Evolutionary conservation across 495 filamentous ascomycete genomes (phyloP), one percentile per base, ranked within the genome.

Genomic region (Endocarpon pusillum): DNA sequence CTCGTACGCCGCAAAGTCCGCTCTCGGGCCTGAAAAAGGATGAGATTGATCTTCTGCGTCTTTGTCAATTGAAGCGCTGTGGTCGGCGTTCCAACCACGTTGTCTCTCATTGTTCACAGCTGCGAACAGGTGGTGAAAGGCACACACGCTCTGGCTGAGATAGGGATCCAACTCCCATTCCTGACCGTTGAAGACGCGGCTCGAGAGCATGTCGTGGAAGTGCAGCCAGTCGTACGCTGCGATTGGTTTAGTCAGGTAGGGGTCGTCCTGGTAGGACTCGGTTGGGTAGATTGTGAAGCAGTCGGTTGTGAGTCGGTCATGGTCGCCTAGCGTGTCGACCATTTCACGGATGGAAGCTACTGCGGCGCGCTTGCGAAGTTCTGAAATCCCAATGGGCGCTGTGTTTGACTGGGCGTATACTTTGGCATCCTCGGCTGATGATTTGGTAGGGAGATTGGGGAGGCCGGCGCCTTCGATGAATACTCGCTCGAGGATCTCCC

Each of bases 121-220:
- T 10, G 87, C 80, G 49, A 97, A 97, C 5, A 97, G 67, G 49
- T 84, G 67, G 47, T 97, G 91, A 53, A 93, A 94, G 3, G 81
- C 89, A 1, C 94, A 67, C 18, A 83, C 65, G 1, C 87, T 74
- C 43, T 84, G 77, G 44, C 73, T 77, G 37, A 94, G 69, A 52
- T 97, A 97, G 0, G 80, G 72, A 11, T 61, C 62, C 19, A 94
- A 58, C 49, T 96, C 87, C 75, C 85, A 94, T 27, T 89, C 85
- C 51, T 94, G 84, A 31, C 62, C 67, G 6, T 66, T 54, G 46
- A 74, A 81, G 2, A 94, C 59, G 35, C 73, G 71, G 1, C 73
- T 69, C 4, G 80, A 86, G 38, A 91, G 69, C 1, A 63, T 58
- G 42, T 94, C 89, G 48, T 94, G 81, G 52, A 97, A 96, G 53